Evolutionary conservation across 2,329 filamentous ascomycete species (phyloP).

Genomic region (Leptographium procerum): DNA sequence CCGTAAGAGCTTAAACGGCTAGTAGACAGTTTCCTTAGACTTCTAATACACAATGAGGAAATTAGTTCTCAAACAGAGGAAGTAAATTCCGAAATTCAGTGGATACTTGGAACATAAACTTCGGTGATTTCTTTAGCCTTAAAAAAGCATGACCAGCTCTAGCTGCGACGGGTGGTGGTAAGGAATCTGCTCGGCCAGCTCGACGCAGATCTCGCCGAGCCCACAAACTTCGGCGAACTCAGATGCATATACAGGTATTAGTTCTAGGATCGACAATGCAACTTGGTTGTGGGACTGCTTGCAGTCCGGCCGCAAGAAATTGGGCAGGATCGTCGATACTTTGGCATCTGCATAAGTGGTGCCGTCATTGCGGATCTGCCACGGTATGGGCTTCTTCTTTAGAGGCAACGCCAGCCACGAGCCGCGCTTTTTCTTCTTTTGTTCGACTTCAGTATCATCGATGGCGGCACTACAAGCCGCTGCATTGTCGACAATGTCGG

Average conservation of each 20-base stretch:
- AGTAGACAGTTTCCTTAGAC: background rate
- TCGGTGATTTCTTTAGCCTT: background rate
- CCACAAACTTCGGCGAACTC: background rate
- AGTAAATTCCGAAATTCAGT: background rate
- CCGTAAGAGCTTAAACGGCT: too few species aligned
- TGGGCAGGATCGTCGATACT: background rate
- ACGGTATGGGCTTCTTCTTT: background rate
- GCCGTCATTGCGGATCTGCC: background rate
- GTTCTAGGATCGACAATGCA: background rate
- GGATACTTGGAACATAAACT: background rate
- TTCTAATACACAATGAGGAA: too few species aligned
- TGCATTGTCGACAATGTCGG: slow-evolving; percentile 1
- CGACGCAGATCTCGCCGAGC: background rate
- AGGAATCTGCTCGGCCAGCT: slow-evolving; percentile 2
- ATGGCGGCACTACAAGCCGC: background rate
- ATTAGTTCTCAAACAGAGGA: too few species aligned
- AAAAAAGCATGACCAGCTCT: background rate
- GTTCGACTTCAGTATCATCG: background rate
- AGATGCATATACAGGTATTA: background rate
- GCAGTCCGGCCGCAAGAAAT: slow-evolving; percentile 1
- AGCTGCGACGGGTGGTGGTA: slow-evolving; percentile 2
- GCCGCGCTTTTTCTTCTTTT: background rate
- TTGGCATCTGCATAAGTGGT: background rate
- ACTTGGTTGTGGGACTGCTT: background rate
- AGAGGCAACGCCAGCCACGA: background rate